These are phyloP conservation scores for Periconia sp. DNA, from an alignment of 2,329 filamentous ascomycete genomes.

Conservation along the genomic window DNA sequence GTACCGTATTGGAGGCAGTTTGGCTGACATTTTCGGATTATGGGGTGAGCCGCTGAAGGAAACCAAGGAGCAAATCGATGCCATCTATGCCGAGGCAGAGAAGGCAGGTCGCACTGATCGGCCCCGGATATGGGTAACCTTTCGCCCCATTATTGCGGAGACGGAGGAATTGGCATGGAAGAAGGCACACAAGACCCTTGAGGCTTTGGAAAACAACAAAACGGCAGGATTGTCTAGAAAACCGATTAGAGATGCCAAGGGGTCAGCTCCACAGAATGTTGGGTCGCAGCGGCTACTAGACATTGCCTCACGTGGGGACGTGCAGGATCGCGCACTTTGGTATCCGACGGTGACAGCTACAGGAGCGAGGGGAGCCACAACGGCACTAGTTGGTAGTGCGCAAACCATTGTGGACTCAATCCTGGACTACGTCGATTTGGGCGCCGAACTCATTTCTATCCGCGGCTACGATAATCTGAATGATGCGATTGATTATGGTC, in stretches of 20 bases:
- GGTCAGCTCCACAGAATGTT: constrained; percentile 10
- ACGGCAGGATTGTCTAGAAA: constrained; percentile 6
- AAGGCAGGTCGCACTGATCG: constrained; percentile 58
- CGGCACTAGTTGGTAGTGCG: constrained; percentile 15
- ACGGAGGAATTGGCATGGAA: constrained; percentile 65
- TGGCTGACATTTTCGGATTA: constrained; percentile 65
- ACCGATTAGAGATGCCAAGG: constrained; percentile 2
- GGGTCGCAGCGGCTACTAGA: constrained; percentile 14
- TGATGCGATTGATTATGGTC: constrained; percentile 15
- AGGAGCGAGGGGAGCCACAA: constrained; percentile 11
- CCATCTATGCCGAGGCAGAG: constrained; percentile 61
- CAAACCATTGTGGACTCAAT: constrained; percentile 17
- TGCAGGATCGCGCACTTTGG: constrained; percentile 16
- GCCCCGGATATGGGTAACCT: constrained; percentile 65
- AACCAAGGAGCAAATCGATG: constrained; percentile 64
- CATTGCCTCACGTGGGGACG: constrained; percentile 15
- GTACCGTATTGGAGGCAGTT: constrained; percentile 60
- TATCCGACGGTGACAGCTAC: constrained; percentile 17
- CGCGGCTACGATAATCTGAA: constrained; percentile 18
- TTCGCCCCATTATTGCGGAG: constrained; percentile 63
- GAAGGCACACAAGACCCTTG: constrained; percentile 60
- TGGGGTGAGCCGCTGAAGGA: constrained; percentile 67
- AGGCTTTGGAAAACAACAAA: constrained; percentile 51
- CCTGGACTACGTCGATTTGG: constrained; percentile 16
- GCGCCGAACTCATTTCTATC: constrained; percentile 16